phyloP scores from a whole-genome alignment of 768 basidiomycete species.

The Amanita fuliginea region DNA sequence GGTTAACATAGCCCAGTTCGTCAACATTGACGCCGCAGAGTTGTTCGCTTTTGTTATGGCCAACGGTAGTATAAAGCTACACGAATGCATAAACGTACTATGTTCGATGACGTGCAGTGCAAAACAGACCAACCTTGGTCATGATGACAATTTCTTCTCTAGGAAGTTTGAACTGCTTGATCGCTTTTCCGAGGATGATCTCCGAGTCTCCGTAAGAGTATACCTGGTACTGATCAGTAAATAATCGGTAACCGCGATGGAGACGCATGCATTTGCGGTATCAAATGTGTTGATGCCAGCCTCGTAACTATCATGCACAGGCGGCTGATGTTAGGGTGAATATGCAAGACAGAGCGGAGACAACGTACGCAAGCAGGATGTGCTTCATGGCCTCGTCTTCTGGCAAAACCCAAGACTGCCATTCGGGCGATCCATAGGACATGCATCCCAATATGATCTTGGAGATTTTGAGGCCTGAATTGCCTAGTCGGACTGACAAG shows the following conservation, averaged over 20 bases:
- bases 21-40: conserved; percentile 18
- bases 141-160: conserved; percentile 72
- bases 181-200: conserved; percentile 59
- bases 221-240: conserved; percentile 20
- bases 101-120: conserved; percentile 10
- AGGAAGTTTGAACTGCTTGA: conserved; percentile 54
- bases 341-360: too few relatives aligned
- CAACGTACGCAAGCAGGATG: conserved; percentile 33
- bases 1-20: conserved; percentile 37
- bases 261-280: conserved; percentile 33
- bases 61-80: not conserved
- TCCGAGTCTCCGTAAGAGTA: conserved; percentile 64
- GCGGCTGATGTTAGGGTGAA: not conserved
- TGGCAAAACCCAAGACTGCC: conserved; percentile 35
- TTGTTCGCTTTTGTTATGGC: not conserved
- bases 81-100: conserved; percentile 5
- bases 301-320: conserved; percentile 29
- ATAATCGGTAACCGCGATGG: not conserved
- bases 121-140: conserved; percentile 38
- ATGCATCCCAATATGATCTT: conserved; percentile 56
- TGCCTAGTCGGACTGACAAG: conserved; percentile 30
- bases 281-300: conserved; percentile 57
- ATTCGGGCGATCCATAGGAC: conserved; percentile 42
- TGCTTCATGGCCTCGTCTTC: conserved; percentile 43
- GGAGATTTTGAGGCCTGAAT: conserved; percentile 52